phyloP scores from a whole-genome alignment of 169 alveolate species.

The Eimeria acervulina region DNA sequence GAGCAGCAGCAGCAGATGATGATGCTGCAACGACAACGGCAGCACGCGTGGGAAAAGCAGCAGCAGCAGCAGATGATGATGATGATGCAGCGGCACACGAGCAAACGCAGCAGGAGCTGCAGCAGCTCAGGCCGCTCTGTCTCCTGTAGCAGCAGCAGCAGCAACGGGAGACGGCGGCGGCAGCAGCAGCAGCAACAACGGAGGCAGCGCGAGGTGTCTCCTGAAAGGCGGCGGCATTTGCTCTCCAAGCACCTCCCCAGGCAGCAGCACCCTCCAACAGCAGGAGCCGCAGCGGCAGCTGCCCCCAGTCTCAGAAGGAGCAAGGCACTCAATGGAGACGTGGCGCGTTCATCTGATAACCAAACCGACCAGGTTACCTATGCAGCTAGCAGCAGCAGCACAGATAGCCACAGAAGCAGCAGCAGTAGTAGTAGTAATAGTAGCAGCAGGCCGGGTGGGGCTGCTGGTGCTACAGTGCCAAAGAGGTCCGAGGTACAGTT shows the following conservation, averaged over 20 bases:
- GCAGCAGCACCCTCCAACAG: neutral
- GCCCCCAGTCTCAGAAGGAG: neutral
- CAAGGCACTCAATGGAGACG: neutral
- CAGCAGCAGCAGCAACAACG: neutral
- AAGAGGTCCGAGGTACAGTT: neutral
- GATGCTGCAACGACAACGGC: slow-evolving; percentile 14
- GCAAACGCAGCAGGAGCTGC: neutral
- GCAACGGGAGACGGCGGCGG: neutral
- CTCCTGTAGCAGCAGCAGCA: neutral
- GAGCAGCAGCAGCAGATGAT: neutral
- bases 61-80: neutral
- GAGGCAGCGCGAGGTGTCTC: neutral
- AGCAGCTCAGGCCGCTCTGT: slow-evolving; percentile 7
- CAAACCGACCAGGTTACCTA: neutral
- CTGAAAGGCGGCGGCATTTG: neutral
- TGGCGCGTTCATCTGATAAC: neutral
- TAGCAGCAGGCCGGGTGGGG: neutral
- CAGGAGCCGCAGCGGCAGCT: neutral
- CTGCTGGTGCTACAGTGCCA: neutral
- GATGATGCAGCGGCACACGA: slow-evolving; percentile 1
- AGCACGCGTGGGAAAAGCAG: slow-evolving; percentile 14
- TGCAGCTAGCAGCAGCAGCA: neutral
- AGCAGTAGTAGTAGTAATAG: no score
- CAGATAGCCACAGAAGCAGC: no score
- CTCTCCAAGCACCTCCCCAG: neutral